Conservation (phyloP, 1,284 basidiomycete genomes). For the Irpex rosettiformis region DNA sequence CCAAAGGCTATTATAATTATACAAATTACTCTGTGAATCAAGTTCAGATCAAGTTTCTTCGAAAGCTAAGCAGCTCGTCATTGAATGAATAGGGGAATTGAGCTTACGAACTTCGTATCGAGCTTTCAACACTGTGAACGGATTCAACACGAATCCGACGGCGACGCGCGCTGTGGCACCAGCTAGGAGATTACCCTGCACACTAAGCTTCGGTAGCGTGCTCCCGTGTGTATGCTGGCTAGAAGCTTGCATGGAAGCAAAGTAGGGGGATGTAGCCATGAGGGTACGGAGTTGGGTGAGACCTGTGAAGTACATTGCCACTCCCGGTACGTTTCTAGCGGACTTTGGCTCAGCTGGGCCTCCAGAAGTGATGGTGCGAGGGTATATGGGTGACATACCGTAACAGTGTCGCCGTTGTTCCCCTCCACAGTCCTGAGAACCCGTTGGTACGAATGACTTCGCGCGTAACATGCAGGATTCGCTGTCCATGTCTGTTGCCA, state of each 20-base stretch:
- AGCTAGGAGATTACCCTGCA: conserved; percentile 83
- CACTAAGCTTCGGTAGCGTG: conserved; percentile 75
- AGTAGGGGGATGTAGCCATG: conserved; percentile 67
- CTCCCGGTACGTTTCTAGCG: conserved; percentile 85
- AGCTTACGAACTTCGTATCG: conserved; percentile 77
- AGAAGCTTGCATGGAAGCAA: conserved; percentile 39
- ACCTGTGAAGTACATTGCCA: conserved; percentile 89
- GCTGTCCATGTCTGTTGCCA: conserved; percentile 31
- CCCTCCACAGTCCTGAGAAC: conserved; percentile 76
- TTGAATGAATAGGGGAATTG: too few species aligned
- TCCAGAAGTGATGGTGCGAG: neutral
- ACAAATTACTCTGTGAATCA: conserved; percentile 76
- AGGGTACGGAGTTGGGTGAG: conserved; percentile 74
- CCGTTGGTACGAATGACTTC: conserved; percentile 64
- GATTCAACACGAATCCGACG: conserved; percentile 90
- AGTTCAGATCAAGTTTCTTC: neutral
- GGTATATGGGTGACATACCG: conserved; percentile 41
- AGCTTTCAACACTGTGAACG: conserved; percentile 93
- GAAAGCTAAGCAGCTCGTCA: too few species aligned
- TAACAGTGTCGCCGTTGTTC: conserved; percentile 78
- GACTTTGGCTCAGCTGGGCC: neutral
- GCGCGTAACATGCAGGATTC: conserved; percentile 49
- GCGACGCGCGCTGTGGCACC: conserved; percentile 84
- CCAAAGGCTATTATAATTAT: conserved; percentile 66
- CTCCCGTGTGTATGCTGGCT: conserved; percentile 35